Base-by-base conservation (phyloP, 2,329 filamentous ascomycete species). In the Dactylellina sp. region DNA sequence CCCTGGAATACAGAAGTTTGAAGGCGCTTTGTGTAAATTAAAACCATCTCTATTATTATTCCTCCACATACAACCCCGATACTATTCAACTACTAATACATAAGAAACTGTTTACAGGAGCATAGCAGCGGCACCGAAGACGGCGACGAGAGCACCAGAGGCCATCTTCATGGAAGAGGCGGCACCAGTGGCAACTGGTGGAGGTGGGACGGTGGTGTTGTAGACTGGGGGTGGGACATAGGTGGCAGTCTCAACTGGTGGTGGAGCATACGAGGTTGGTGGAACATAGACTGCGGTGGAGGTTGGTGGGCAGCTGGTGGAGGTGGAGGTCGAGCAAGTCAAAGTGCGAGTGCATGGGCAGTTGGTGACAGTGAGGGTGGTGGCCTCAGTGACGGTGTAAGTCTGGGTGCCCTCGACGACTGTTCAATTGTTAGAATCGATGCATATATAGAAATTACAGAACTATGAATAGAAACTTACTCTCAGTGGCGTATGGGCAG, bases 161-260 rank as follows among this genome's bases (percentile, higher is more conserved):
- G 70, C 70, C 70, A 74, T 74, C 70, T 74, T 74, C 70, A 74
- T 74, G 40, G 70, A 66, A 35, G 61, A 66, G n/a, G 70, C 70
- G 47, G 70, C 70, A 66, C 70, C 70, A 57, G 70, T 74, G 16
- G 44, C 44, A 37, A 53, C 47, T 61, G 61, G 61, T 62, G 55
- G 49, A 11, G 35, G 25, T 56, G 70, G 70, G 55, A 66, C 70
- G 22, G 61, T 74, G 61, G 61, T 62, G 70, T 66, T 74, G 61
- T 66, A 66, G 44, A 22, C 44, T 74, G 70, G 70, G 55, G 70
- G 70, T 56, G 70, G 61, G 25, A 40, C 61, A 46, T 74, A 74
- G 61, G 60, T 59, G 55, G 61, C 53, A 37, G 61, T 65, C 40
- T 39, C 28, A 22, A 53, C 60, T 64, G 66, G 40, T 32, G 49